Base-by-base conservation (phyloP, 495 filamentous ascomycete species). In the Neurospora sp. region DNA sequence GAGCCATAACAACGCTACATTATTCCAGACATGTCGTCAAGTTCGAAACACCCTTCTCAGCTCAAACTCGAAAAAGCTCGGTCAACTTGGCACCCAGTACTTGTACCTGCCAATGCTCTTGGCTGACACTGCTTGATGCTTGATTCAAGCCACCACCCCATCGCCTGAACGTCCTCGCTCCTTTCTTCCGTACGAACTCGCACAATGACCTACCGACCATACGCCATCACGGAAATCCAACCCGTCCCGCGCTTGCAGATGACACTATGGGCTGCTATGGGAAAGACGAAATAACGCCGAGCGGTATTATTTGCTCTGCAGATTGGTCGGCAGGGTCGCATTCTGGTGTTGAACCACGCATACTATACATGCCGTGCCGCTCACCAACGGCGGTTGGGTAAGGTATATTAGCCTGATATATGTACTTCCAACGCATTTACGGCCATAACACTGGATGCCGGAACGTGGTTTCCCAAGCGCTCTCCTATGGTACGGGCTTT, bases 401-500 rank as follows among this genome's bases (percentile, higher is more conserved):
- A 62, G 28, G 28, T 34, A 62, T 13, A 62, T 62, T 62, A 62
- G 54, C 28, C 54, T 62, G 54, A 62, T 62, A 1, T 62, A 3
- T 7, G 21, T 1, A 62, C 24, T 31, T 28, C 2, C 28, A 62
- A 62, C 24, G 28, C 5, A 28, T 7, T 28, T 1, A 17, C 28
- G 54, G 54, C 11, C 13, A 34, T 62, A 62, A 62, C 24, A 62
- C 1, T 62, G 54, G 54, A 31, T 34, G 28, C 15, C 54, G 54
- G 54, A 19, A 17, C 4, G 3, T 1, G 0, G 11, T 28, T 28
- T 5, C 0, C 24, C 2, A 24, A 62, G 7, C 17, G 5, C 54
- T 17, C 3, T 0, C 1, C 24, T 62, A 0, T 0, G 11, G 54
- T 62, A 62, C 1, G 2, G 13, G 1, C 24, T 2, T 0, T 24